Percentiles rank a stretch among this genome's conserved stretches.
Evolutionary conservation across 2,329 filamentous ascomycete species (phyloP).

Genomic region (Xylaria sp.): DNA sequence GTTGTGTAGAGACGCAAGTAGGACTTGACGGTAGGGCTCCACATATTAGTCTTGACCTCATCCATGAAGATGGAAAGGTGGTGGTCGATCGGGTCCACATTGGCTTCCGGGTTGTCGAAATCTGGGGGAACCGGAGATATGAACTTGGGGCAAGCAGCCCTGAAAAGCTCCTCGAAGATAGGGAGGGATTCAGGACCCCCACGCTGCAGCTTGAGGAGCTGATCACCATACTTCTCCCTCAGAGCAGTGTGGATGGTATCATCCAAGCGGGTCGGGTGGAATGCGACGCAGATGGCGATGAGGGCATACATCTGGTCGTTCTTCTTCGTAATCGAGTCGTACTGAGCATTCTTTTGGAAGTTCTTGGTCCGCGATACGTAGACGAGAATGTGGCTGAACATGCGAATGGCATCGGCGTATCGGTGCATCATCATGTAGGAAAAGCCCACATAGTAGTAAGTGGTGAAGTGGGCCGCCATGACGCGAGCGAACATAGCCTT

Average conservation of each 20-base stretch:
- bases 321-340: slow-evolving; percentile 99
- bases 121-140: slow-evolving; percentile 97
- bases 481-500: slow-evolving; percentile 99
- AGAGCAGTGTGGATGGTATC: slow-evolving; percentile 99
- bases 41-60: slow-evolving; percentile 99
- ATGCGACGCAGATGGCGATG: slow-evolving; percentile 97
- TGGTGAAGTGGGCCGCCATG: slow-evolving; percentile 99
- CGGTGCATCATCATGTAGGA: slow-evolving; percentile 99
- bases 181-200: slow-evolving; percentile 95
- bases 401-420: slow-evolving; percentile 98
- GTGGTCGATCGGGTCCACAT: slow-evolving; percentile 97
- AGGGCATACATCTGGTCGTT: slow-evolving; percentile 99
- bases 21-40: slow-evolving; percentile 95
- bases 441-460: slow-evolving; percentile 99
- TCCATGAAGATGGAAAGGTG: slow-evolving; percentile 99
- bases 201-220: slow-evolving; percentile 95
- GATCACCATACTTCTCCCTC: slow-evolving; percentile 98
- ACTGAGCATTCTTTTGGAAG: slow-evolving; percentile 99
- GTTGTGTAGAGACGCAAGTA: slow-evolving; percentile 99
- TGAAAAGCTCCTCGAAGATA: slow-evolving; percentile 98
- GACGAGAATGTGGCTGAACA: slow-evolving; percentile 99
- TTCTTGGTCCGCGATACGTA: slow-evolving; percentile 99
- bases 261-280: slow-evolving; percentile 95
- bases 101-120: slow-evolving; percentile 95
- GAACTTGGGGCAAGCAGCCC: slow-evolving; percentile 98